Base-by-base conservation (phyloP, 768 basidiomycete species). In the Agaricus blazei region DNA sequence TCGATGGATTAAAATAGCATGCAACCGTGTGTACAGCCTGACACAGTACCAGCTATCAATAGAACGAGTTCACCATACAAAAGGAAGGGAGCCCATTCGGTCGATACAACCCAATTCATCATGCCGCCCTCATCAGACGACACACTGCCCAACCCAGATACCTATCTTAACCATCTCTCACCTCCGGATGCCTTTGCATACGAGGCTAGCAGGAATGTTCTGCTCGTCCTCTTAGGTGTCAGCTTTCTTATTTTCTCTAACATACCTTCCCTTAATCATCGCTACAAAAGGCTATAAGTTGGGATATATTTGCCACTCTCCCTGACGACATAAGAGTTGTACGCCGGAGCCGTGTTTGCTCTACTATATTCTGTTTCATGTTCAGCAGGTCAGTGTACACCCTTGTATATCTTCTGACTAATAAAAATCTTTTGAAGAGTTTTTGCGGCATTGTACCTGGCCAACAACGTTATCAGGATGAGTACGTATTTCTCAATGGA, bases 111-210 rank as follows among this genome's bases (percentile, higher is more conserved):
- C 8, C n/a, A 4, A 4, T 31, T 27, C 29, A 27, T 11, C 48
- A 51, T 31, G 14, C 34, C 24, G 9, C n/a, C 52, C 34, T 8
- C 44, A 15, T 15, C 51, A 8, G 29, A 27, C 27, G 41, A 26
- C n/a, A 23, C 14, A 24, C 5, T n/a, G 26, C 19, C n/a, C 23
- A 40, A 52, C 23, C 51, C 43, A 11, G 37, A 51, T 36, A 41
- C 40, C 23, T 44, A 52, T 40, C 51, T 41, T 40, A 42, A 41
- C 26, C 51, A 40, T 43, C 40, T 48, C n/a, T 48, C 46, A 31
- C 46, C 46, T 14, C 27, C 29, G 26, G 46, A 48, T 3, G 46
- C 4, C 28, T 28, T 26, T 15, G 28, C 29, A 14, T 48, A 28
- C 15, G 46, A 48, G 28, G 31, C 29, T 12, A 2, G 26, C 4